Percentiles rank a stretch among this genome's conserved stretches.
phyloP scores from a whole-genome alignment of 2,329 filamentous ascomycete species.

The Botrytis paeoniae region DNA sequence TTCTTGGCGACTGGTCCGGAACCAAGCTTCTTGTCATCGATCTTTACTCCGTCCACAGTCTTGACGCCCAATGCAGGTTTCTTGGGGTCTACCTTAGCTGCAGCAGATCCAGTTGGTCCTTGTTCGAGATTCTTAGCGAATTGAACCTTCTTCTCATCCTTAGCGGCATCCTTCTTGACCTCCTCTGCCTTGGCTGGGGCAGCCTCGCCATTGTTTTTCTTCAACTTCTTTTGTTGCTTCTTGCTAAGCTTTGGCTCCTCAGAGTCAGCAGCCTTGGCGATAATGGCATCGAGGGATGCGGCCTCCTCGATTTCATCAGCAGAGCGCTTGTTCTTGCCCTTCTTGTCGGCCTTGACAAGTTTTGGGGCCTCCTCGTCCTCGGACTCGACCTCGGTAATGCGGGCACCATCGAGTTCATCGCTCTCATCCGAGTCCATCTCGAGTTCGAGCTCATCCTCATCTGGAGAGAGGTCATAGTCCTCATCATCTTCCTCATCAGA shows the following conservation, averaged over 20 bases:
- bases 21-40: conserved; percentile 94
- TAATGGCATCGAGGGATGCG: conserved; percentile 77
- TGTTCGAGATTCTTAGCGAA: conserved; percentile 99
- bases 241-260: conserved; percentile 80
- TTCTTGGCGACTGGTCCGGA: conserved; percentile 82
- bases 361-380: conserved; percentile 72
- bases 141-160: conserved; percentile 77
- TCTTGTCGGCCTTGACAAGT: conserved; percentile 45
- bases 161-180: conserved; percentile 49
- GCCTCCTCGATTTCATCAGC: conserved; percentile 66
- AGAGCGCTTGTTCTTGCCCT: conserved; percentile 88
- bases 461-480: conserved; percentile 78
- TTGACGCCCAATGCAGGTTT: conserved; percentile 62
- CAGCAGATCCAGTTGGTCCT: conserved; percentile 75
- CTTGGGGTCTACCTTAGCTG: conserved; percentile 46
- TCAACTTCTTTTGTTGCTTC: conserved; percentile 96
- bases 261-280: conserved; percentile 60
- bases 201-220: conserved; percentile 96
- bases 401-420: conserved; percentile 76
- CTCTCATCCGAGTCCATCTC: conserved; percentile 58
- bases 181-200: conserved; percentile 60
- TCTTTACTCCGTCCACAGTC: conserved; percentile 80
- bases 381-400: conserved; percentile 78
- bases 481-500: conserved; percentile 63
- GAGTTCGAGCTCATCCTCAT: conserved; percentile 70